Base-by-base conservation (phyloP, 345 rosid species). In the Acer yangbiense region DNA sequence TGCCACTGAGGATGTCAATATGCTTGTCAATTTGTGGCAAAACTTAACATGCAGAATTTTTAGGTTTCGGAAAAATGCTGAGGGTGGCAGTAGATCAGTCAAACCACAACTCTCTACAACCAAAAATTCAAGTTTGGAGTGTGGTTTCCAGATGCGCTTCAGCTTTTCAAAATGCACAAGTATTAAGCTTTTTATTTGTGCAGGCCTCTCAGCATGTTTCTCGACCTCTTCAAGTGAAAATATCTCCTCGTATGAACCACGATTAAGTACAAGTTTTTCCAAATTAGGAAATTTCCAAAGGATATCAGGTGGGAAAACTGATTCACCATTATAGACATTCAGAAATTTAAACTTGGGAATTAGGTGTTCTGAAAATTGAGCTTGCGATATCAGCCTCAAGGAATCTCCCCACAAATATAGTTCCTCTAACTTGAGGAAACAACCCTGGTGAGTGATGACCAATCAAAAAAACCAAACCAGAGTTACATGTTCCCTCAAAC, bases 371-470 rank as follows among this genome's bases (percentile, higher is more conserved):
- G 58, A 41, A 64, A 77, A 46, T 6, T 64, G 35, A 20, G 23
- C 20, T 64, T 80, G 16, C 7, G 44, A 1, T 27, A 82, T 8
- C 65, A 43, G 64, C 5, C 0, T 32, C 4, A 62, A 39, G 54
- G 72, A 68, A 1, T 75, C 58, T 43, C 67, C 73, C 9, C 23
- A 25, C 35, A 81, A 9, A 23, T 68, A 14, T 2, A 32, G 35
- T 32, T 32, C 35, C 35, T 32, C 35, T 32, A 32, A 32, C 35
- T 32, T 3, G 4, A 32, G 71, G 32, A 21, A 32, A 73, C 12
- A n/a, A 60, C 76, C 84, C 85, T 32, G 5, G 35, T 32, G 35
- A 32, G 35, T 85, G 77, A 1, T 54, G 50, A 69, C 10, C 32
- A 20, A 41, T 10, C 3, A 16, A 32, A 32, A 32, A 32, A 32